Evolutionary conservation across 2,329 filamentous ascomycete genomes (phyloP), one percentile per base, ranked within the genome.

Genomic region (Thelonectria discophora): DNA sequence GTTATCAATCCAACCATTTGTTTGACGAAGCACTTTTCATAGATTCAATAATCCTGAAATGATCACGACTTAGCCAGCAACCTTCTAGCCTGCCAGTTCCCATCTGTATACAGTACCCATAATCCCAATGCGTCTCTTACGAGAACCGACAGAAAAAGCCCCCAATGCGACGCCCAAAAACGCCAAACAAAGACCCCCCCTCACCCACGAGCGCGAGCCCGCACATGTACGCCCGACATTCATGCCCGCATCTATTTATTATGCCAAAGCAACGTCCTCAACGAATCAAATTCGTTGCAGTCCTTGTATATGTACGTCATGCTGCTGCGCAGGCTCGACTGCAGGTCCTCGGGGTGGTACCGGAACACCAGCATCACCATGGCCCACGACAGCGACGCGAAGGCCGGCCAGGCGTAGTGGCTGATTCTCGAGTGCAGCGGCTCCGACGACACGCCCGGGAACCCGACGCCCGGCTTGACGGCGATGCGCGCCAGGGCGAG

Each of bases 261-360:
- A 77, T 97, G 90, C 85, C 92, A 90, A 18, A 97, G 73, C 72
- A 98, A 88, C 68, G 90, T 98, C 76, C 90, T 82, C 74, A 97
- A 81, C 40, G 90, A 91, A 74, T 97, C 91, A 93, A 94, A 99
- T 61, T 91, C 84, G 73, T 97, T 91, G 66, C 91, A 93, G 77
- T 98, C 91, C 61, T 88, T 84, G 76, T 94, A 99, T 82, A 99
- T 97, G 75, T 99, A 99, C 71, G 88, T 92, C 95, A 99, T 99
- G 81, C 93, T 97, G 79, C 89, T 94, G 76, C 93, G 86, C 82
- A 99, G 80, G 77, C 94, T 97, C 62, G 89, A 88, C 84, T 97
- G 95, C 74, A 99, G 85, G 58, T 91, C 92, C 72, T 96, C 92
- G 5, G 95, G 93, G 80, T 98, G 89, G 86, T 91, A 92, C 71